A percentile compares a stretch with the other conserved stretches of the same genome.
Evolutionary conservation across 352 stramenopile genomes (phyloP).

Genomic region (Aphanomyces cochlioides): DNA sequence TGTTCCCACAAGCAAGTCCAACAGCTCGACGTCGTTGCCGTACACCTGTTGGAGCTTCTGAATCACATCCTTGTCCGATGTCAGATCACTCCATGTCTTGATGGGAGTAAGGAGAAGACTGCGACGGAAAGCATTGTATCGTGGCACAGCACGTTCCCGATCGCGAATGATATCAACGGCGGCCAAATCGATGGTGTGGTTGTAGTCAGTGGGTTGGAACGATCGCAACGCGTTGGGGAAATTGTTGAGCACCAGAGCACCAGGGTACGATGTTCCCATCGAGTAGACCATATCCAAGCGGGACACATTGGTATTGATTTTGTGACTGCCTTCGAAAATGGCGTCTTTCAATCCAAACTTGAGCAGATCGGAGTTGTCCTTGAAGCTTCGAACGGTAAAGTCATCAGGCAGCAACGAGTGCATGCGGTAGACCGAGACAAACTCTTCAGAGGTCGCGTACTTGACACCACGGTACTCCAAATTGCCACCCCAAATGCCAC

Average conservation of each 20-base stretch:
- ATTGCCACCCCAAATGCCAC: neutral
- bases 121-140: neutral
- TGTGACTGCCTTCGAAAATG: neutral
- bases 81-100: neutral
- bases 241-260: neutral
- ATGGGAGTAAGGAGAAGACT: neutral
- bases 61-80: neutral
- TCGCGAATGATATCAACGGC: slow-evolving; percentile 4
- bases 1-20: neutral
- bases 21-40: neutral
- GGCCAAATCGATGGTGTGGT: neutral
- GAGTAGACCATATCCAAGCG: neutral
- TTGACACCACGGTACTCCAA: neutral
- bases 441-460: neutral
- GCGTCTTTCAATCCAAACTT: neutral
- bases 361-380: neutral
- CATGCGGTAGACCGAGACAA: neutral
- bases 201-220: neutral
- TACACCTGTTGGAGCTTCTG: neutral
- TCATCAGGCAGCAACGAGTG: neutral
- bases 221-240: neutral
- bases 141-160: neutral
- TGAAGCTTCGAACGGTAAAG: neutral
- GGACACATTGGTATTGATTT: neutral
- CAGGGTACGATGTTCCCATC: neutral